Percentiles rank a stretch among this genome's conserved stretches.
These are phyloP conservation scores for Glycyrrhiza uralensis DNA, from an alignment of 306 rosid species.

Conservation along the genomic window DNA sequence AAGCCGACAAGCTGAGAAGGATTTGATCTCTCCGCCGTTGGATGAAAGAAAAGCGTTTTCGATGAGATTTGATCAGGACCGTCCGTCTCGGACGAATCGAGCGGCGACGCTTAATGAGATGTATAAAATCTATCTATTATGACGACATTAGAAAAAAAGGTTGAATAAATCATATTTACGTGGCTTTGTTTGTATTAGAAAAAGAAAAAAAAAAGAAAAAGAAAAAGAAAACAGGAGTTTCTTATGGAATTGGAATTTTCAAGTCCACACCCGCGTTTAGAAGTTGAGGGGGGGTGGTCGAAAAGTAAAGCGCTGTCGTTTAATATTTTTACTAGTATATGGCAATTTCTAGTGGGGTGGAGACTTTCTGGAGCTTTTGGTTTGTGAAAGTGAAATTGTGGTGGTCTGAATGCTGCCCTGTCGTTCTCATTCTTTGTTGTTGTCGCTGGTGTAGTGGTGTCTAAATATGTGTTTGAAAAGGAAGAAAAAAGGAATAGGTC, in stretches of 20 bases:
- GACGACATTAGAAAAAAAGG: background rate
- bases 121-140: slow-evolving; percentile 23
- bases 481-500: background rate
- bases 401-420: background rate
- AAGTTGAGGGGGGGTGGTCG: background rate
- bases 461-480: background rate
- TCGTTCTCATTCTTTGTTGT: background rate
- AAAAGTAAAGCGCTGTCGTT: slow-evolving; percentile 9
- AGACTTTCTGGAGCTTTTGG: background rate
- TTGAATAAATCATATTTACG: slow-evolving; percentile 27
- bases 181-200: slow-evolving; percentile 23
- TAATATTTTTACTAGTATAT: background rate
- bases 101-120: slow-evolving; percentile 14
- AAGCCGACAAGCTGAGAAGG: slow-evolving; percentile 68
- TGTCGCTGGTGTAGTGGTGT: no score
- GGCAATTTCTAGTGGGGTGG: slow-evolving; percentile 9
- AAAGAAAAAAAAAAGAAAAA: background rate
- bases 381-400: background rate
- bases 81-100: background rate
- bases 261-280: slow-evolving; percentile 8
- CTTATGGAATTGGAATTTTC: background rate
- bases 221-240: background rate
- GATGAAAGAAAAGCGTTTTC: background rate
- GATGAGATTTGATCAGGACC: slow-evolving; percentile 16
- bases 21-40: slow-evolving; percentile 44